Evolutionary conservation across 306 rosid genomes (phyloP).

Genomic region (Albizia julibrissin): DNA sequence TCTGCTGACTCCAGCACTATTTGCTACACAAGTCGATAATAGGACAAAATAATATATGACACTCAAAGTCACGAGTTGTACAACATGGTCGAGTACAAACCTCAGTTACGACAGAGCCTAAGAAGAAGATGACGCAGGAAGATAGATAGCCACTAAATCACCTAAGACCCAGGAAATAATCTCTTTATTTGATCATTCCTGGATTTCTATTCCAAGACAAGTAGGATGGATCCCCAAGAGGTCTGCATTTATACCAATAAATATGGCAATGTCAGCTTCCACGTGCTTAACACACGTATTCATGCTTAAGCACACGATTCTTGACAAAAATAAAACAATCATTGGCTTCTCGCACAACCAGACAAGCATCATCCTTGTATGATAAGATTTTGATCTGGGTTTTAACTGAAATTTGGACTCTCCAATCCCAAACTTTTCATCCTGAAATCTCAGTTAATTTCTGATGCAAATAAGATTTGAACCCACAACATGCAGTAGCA

Average conservation of each 20-base stretch:
- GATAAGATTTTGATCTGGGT: background rate
- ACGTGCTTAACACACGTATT: constrained; percentile 2
- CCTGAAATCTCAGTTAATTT: background rate
- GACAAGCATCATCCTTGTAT: background rate
- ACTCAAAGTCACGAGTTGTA: constrained; percentile 5
- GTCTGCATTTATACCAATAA: constrained; percentile 61
- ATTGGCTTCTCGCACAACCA: background rate
- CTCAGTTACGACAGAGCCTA: constrained; percentile 1
- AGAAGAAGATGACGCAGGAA: constrained; percentile 10
- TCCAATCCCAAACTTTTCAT: background rate
- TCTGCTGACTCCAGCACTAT: constrained; percentile 1
- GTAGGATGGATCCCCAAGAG: constrained; percentile 87
- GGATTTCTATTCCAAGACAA: constrained; percentile 81
- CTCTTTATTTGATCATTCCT: constrained; percentile 34
- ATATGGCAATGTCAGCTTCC: constrained; percentile 27
- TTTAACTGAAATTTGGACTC: background rate
- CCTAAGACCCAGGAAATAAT: constrained; percentile 15
- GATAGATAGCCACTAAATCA: constrained; percentile 8
- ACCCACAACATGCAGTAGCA: constrained; percentile 3
- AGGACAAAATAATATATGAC: background rate
- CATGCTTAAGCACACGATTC: background rate
- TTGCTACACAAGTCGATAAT: background rate
- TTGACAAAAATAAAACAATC: background rate
- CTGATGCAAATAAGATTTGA: background rate
- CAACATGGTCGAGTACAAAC: constrained; percentile 17